Evolutionary conservation across 202 grass and related monocot species (phyloP), one percentile per base, ranked within the genome.

Genomic region (Panicum hallii): DNA sequence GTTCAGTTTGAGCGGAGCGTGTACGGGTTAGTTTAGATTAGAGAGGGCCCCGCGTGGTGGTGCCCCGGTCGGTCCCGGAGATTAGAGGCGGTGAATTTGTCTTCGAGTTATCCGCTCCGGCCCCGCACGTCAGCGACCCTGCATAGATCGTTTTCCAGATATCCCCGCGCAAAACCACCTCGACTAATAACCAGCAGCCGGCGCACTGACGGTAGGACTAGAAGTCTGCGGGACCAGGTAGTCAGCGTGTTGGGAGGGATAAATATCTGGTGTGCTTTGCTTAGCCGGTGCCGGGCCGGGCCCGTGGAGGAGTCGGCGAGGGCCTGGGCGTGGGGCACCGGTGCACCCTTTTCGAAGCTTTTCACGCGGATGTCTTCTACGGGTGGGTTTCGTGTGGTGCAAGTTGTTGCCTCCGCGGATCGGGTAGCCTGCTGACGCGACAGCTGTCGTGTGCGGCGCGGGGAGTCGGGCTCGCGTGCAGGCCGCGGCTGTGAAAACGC

Each of bases 1-100:
- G 20, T 32, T 64, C 44, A 17, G 70, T 65, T 56, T 20, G 82
- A 61, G 67, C 16, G n/a, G 70, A 85, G 34, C 50, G 73, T 46
- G 77, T 69, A 61, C 34, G 42, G 38, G 55, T 17, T 62, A 62
- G 58, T 85, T 81, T 85, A 70, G 84, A 87, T 84, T 68, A 41
- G 52, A 32, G 81, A 80, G 54, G 75, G 75, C 14, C 73, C 88
- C 88, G 43, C 79, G 34, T 32, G 58, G 81, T 70, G 80, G 80
- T 65, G 74, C 32, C 48, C 30, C 23, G n/a, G 34, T 65, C 17
- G 5, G 71, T 13, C 19, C 46, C 43, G 61, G 56, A 66, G 63
- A 77, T 82, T 82, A 57, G 69, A 36, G 55, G 54, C 26, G 78
- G 72, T 80, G 47, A 19, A 58, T 57, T 40, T 57, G 68, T 67